Percentiles rank a stretch among this genome's conserved stretches.
These are phyloP conservation scores for Penicillium sp. DNA, from an alignment of 2,329 filamentous ascomycete species.

Conservation along the genomic window DNA sequence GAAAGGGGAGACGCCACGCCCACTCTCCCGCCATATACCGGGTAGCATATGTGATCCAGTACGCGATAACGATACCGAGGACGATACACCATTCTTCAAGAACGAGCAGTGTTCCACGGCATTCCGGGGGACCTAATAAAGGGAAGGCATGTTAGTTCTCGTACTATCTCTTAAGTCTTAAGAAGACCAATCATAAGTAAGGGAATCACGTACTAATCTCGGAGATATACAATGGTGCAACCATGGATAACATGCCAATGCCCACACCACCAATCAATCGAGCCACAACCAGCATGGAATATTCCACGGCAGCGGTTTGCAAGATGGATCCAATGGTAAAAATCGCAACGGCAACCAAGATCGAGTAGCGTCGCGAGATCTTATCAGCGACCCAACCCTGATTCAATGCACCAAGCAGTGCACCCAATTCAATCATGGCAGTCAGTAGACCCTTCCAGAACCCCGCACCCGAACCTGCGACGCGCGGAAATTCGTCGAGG, in stretches of 20 bases:
- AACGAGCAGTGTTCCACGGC: constrained; percentile 48
- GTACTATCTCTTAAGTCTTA: neutral
- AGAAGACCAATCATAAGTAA: neutral
- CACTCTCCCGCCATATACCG: constrained; percentile 47
- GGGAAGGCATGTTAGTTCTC: neutral
- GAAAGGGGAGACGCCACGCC: constrained; percentile 50
- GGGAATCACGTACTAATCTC: constrained; percentile 44
- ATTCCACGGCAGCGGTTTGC: constrained; percentile 53
- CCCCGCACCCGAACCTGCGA: constrained; percentile 40
- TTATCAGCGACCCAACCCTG: constrained; percentile 54
- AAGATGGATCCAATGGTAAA: constrained; percentile 54
- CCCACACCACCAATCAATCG: constrained; percentile 53
- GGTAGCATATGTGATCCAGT: constrained; percentile 47
- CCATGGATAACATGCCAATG: constrained; percentile 53
- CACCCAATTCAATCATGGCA: constrained; percentile 58
- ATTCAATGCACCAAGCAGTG: constrained; percentile 47
- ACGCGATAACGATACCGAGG: constrained; percentile 43
- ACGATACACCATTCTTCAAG: constrained; percentile 46
- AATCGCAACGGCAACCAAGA: constrained; percentile 52
- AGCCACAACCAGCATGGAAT: constrained; percentile 53
- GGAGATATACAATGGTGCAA: constrained; percentile 55
- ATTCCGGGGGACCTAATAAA: constrained; percentile 43
- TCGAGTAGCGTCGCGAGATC: constrained; percentile 54
- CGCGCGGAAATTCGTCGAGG: constrained; percentile 45
- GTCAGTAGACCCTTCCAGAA: constrained; percentile 52